phyloP scores from a whole-genome alignment of 495 filamentous ascomycete species.

The Xylaria castorea region DNA sequence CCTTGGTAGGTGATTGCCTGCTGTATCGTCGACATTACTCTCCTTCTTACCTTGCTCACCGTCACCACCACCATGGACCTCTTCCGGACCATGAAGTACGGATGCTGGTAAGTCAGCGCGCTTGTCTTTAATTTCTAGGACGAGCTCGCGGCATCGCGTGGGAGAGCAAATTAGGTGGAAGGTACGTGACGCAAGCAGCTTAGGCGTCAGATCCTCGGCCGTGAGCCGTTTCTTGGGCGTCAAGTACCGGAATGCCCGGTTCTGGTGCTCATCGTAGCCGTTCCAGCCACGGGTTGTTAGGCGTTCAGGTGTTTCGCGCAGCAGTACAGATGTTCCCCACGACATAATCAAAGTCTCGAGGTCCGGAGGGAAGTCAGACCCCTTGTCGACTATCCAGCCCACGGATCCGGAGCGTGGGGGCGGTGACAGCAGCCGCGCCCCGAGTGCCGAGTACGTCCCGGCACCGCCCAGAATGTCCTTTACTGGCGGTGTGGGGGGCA shows the following conservation, averaged over 20 bases:
- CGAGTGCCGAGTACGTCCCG: constrained; percentile 83
- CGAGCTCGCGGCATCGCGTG: constrained; percentile 74
- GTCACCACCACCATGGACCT: background rate
- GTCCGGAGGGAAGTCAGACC: constrained; percentile 79
- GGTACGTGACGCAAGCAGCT: constrained; percentile 70
- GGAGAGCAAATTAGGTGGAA: constrained; percentile 92
- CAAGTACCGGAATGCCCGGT: constrained; percentile 80
- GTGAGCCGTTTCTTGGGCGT: constrained; percentile 83
- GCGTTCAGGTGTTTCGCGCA: constrained; percentile 69
- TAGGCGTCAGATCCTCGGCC: constrained; percentile 48
- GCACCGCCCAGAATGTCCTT: constrained; percentile 83
- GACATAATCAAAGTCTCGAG: constrained; percentile 66
- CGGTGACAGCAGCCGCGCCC: constrained; percentile 84
- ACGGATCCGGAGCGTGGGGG: constrained; percentile 63
- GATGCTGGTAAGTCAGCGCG: constrained; percentile 42
- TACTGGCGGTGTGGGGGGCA: constrained; percentile 63
- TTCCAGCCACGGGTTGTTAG: constrained; percentile 93
- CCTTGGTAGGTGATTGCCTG: constrained; percentile 39
- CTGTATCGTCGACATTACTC: constrained; percentile 32
- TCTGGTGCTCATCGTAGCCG: constrained; percentile 67
- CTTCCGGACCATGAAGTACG: background rate
- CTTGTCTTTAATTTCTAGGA: constrained; percentile 63
- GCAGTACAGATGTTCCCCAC: constrained; percentile 75
- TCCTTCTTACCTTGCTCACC: constrained; percentile 35
- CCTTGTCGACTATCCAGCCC: constrained; percentile 91